Base-by-base conservation (phyloP, 441 rosid species). In the Erodium texanum region DNA sequence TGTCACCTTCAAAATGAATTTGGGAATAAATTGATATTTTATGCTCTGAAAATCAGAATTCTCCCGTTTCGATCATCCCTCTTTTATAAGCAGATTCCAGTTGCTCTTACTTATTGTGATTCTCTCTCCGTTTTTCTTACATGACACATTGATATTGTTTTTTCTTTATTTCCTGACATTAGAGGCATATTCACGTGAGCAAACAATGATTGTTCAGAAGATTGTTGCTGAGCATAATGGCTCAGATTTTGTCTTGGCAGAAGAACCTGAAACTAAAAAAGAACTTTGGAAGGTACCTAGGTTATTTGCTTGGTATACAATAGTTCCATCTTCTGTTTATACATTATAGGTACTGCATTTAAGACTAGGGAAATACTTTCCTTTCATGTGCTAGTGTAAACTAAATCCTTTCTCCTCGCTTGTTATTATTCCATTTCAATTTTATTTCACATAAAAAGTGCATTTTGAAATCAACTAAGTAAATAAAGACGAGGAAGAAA, bases 141-240 rank as follows among this genome's bases (percentile, higher is more conserved):
- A n/a, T n/a, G n/a, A n/a, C n/a, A n/a, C 43, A 62, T 76, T 69
- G 62, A 16, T 54, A 54, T 27, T n/a, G n/a, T n/a, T 54, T 56
- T 38, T 64, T 61, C 41, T 12, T 68, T 66, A 24, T 68, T 54
- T 24, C 1, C 34, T 66, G 64, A 72, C 76, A 20, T 58, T 68
- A 89, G 99, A 89, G 87, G 92, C 96, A 62, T 90, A 90, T 73
- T 80, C 96, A 64, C 89, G 79, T 24, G 97, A 93, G 79, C 96
- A 93, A 76, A 86, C 97, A 7, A 80, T 54, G 56, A 86, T 90
- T 54, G 95, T 90, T 75, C 96, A 88, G 89, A 81, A 86, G 82
- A 89, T 93, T 79, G 92, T 78, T 74, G 82, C 87, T 27, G 83
- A 86, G 77, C 90, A 89, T 83, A 89, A 81, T 72, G 96, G 97